Evolutionary conservation across 345 rosid species (phyloP).

Genomic region (Erucastrum elatum): DNA sequence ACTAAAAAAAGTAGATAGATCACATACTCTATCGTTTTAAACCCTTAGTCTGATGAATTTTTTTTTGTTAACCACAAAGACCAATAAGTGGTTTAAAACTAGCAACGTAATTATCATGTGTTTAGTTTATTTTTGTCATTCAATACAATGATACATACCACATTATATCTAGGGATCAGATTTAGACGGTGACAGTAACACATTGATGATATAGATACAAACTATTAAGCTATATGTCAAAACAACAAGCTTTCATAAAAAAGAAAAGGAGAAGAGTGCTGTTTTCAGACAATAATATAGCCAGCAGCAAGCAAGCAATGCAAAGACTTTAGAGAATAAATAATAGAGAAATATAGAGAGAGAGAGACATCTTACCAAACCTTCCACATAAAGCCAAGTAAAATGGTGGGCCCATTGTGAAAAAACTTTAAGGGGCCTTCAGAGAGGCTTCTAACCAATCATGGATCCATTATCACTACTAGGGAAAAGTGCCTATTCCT

Average conservation of each 20-base stretch:
- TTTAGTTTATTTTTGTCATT: not conserved
- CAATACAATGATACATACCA: not conserved
- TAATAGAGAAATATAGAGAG: not conserved
- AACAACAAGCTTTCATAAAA: not conserved
- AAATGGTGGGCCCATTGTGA: constrained; percentile 25
- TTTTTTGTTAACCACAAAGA: too few species aligned
- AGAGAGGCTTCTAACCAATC: constrained; percentile 13
- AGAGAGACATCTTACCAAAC: constrained; percentile 32
- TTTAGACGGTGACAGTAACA: not conserved
- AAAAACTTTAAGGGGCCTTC: not conserved
- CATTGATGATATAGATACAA: not conserved
- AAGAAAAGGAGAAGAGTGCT: too few species aligned
- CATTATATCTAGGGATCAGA: not conserved
- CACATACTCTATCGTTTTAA: too few species aligned
- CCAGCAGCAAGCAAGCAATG: not conserved
- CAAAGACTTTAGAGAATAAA: not conserved
- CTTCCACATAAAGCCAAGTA: constrained; percentile 34
- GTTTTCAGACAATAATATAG: not conserved
- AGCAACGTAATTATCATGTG: too few species aligned
- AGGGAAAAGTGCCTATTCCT: too few species aligned
- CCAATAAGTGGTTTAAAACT: too few species aligned
- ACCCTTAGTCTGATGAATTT: too few species aligned
- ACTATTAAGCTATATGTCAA: not conserved
- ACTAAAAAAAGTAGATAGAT: too few species aligned
- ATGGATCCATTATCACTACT: constrained; percentile 29